Conservation (phyloP, 805 yeast species). For the Candida glaebosa region DNA sequence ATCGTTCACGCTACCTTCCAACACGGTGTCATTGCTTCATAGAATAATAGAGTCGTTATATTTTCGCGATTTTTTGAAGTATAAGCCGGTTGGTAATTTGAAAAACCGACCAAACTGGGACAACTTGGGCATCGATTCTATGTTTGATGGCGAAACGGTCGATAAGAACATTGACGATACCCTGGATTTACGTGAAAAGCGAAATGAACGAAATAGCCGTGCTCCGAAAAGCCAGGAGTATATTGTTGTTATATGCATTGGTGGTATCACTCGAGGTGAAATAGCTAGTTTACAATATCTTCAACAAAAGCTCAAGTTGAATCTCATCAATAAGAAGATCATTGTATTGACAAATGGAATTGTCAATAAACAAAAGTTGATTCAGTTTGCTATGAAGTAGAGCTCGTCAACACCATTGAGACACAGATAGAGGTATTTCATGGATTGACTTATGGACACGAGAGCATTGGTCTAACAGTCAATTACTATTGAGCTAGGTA, state of each 20-base stretch:
- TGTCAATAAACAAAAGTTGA: constrained; percentile 31
- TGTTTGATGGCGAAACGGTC: constrained; percentile 38
- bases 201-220: constrained; percentile 12
- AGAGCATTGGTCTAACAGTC: too few species aligned
- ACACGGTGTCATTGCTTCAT: constrained; percentile 65
- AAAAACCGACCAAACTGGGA: constrained; percentile 44
- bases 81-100: constrained; percentile 35
- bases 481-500: too few species aligned
- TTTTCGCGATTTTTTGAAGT: constrained; percentile 47
- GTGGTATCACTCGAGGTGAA: constrained; percentile 87
- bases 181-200: constrained; percentile 14
- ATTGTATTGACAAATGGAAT: constrained; percentile 44
- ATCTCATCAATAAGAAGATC: constrained; percentile 29
- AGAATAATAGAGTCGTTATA: constrained; percentile 70
- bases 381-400: constrained; percentile 3
- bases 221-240: constrained; percentile 11
- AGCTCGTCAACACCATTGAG: too few species aligned
- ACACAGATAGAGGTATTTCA: too few species aligned
- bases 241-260: constrained; percentile 57
- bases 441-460: too few species aligned
- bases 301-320: constrained; percentile 39
- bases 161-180: constrained; percentile 34
- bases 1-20: constrained; percentile 74
- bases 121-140: constrained; percentile 34
- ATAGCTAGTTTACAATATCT: constrained; percentile 65